Evolutionary conservation across 106 monocot genomes (phyloP).

Genomic region (Platanthera zijinensis): DNA sequence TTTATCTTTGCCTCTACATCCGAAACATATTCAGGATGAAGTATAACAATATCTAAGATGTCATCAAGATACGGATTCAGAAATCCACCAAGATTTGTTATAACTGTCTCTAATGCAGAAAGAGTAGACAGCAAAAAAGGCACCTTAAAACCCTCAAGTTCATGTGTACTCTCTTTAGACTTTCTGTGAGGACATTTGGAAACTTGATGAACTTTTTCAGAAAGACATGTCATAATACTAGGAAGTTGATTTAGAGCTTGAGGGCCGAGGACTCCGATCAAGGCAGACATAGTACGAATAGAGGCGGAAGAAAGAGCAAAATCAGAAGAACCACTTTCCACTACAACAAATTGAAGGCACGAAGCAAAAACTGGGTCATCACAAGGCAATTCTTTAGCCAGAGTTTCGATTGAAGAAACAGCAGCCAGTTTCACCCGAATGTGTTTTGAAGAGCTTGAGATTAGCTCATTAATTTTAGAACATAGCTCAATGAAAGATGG

Average conservation of each 20-base stretch:
- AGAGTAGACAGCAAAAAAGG: slow-evolving; percentile 37
- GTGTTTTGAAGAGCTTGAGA: slow-evolving; percentile 27
- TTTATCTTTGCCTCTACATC: slow-evolving; percentile 50
- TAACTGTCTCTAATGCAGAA: slow-evolving; percentile 43
- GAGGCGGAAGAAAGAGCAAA: slow-evolving; percentile 47
- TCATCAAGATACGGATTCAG: slow-evolving; percentile 80
- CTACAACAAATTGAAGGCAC: slow-evolving; percentile 47
- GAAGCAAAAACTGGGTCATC: slow-evolving; percentile 28
- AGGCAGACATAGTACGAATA: slow-evolving; percentile 38
- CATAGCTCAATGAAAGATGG: slow-evolving; percentile 58
- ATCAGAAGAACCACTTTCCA: slow-evolving; percentile 52
- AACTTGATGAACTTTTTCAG: slow-evolving; percentile 32
- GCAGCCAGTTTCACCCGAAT: slow-evolving; percentile 40
- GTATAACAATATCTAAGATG: slow-evolving; percentile 60
- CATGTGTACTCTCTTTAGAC: slow-evolving; percentile 14
- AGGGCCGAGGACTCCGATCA: slow-evolving; percentile 68
- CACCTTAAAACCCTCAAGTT: slow-evolving; percentile 15
- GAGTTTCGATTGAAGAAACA: slow-evolving; percentile 71
- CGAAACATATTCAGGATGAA: slow-evolving; percentile 55
- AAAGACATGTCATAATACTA: slow-evolving; percentile 51
- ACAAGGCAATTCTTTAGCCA: slow-evolving; percentile 52
- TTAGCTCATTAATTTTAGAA: slow-evolving; percentile 41
- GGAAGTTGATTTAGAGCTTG: slow-evolving; percentile 76
- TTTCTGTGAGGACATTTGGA: slow-evolving; percentile 20
- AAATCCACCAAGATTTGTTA: slow-evolving; percentile 70